Evolutionary conservation across 78 protist genomes (phyloP).

Genomic region (Corallochytrium limacisporum): DNA sequence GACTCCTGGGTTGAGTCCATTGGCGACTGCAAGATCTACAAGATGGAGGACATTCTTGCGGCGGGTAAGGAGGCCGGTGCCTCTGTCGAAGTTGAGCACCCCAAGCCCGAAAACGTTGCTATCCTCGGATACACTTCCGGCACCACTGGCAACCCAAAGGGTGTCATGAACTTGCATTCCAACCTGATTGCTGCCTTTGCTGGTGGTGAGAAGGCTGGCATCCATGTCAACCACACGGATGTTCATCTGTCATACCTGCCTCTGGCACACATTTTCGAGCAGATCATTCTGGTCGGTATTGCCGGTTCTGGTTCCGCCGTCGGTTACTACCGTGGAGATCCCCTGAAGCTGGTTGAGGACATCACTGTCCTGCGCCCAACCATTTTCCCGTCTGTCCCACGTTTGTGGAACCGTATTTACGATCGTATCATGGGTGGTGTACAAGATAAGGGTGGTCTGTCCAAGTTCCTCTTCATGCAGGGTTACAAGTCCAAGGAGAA

Average conservation of each 20-base stretch:
- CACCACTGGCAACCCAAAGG: constrained; percentile 81
- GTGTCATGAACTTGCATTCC: neutral
- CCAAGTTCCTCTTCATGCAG: constrained; percentile 32
- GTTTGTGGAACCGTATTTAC: constrained; percentile 70
- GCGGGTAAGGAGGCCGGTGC: no score
- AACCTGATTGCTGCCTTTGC: neutral
- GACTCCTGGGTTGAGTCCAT: neutral
- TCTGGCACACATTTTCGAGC: constrained; percentile 80
- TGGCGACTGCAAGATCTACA: neutral
- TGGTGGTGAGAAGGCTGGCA: neutral
- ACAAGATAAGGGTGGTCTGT: constrained; percentile 17
- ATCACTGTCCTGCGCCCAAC: constrained; percentile 66
- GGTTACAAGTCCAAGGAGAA: constrained; percentile 42
- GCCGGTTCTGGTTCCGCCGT: constrained; percentile 18
- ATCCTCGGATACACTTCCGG: constrained; percentile 78
- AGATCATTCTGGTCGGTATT: constrained; percentile 18
- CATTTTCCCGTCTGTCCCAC: constrained; percentile 73
- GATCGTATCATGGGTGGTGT: constrained; percentile 32
- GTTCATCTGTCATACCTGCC: constrained; percentile 75
- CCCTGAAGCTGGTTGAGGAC: constrained; percentile 46
- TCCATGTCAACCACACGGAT: constrained; percentile 5
- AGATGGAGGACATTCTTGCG: neutral
- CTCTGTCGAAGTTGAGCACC: constrained; percentile 16
- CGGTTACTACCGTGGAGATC: constrained; percentile 41
- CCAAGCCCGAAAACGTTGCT: constrained; percentile 7